phyloP scores from a whole-genome alignment of 2,329 filamentous ascomycete genomes.

The Metarhizium anisopliae region DNA sequence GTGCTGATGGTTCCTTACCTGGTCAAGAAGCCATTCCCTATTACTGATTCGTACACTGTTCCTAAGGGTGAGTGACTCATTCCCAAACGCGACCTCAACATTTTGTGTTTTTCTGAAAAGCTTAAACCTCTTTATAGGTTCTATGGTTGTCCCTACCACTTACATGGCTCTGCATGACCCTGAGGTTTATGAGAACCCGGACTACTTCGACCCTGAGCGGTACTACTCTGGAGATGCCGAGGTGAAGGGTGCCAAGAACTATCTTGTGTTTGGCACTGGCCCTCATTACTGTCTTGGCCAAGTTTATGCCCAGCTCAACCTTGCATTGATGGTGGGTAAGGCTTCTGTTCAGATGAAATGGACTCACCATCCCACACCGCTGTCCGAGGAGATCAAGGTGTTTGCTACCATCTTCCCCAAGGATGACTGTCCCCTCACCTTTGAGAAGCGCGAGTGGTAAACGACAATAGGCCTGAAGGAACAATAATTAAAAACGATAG shows the following conservation, averaged over 20 bases:
- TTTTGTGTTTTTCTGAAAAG: background rate
- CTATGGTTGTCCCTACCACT: constrained; percentile 89
- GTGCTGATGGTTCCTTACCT: constrained; percentile 96
- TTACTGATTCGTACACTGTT: constrained; percentile 80
- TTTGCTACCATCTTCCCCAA: constrained; percentile 97
- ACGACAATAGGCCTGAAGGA: background rate
- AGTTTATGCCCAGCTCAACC: constrained; percentile 79
- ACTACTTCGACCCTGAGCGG: constrained; percentile 80
- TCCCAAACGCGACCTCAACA: background rate
- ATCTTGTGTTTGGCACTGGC: constrained; percentile 88
- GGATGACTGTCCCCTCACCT: constrained; percentile 78
- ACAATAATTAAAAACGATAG: background rate
- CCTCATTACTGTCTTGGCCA: constrained; percentile 96
- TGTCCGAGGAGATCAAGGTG: constrained; percentile 92
- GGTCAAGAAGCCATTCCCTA: constrained; percentile 90
- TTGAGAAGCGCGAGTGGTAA: constrained; percentile 47
- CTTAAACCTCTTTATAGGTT: constrained; percentile 36
- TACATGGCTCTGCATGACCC: constrained; percentile 88
- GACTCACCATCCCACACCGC: constrained; percentile 75
- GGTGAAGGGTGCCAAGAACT: constrained; percentile 83
- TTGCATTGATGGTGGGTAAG: constrained; percentile 86
- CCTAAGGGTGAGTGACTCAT: constrained; percentile 56
- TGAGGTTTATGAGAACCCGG: constrained; percentile 84
- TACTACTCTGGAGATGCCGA: constrained; percentile 89
- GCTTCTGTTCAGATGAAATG: constrained; percentile 81